Base-by-base conservation (phyloP, 208 protist genomes). In the Wallacemonas sp. region DNA sequence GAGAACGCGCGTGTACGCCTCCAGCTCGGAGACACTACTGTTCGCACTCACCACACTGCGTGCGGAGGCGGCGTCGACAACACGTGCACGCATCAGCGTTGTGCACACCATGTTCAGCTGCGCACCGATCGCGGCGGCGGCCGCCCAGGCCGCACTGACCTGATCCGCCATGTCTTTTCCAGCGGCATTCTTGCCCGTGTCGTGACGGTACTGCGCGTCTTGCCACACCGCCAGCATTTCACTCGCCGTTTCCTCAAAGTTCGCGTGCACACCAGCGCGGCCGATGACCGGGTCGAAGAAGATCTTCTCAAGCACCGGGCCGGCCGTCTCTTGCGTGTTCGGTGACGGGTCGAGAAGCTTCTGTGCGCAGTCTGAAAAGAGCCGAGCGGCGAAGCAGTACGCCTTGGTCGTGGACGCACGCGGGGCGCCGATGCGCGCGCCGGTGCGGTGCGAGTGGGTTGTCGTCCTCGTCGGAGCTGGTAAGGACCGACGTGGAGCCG, bases 221-320 rank as follows among this genome's bases (percentile, higher is more conserved):
- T 63, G 22, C 86, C 86, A 93, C 33, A 83, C 78, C 1, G 67
- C 46, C 22, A 84, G 63, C 76, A 93, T 78, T 66, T 90, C 78
- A 3, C 71, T 62, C 12, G 82, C 66, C 3, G 70, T 77, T 5
- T 26, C 53, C 6, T 57, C 19, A 59, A 85, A 87, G 52, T 81
- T 44, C 12, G 64, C 68, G 48, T 52, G 15, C 21, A 76, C 70
- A 55, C 68, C 85, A 34, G 70, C 66, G 50, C 63, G 45, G 3
- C 68, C 82, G 10, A 79, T 81, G 1, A 76, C 73, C 1, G 44
- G 21, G 39, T 38, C 44, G 13, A 53, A 34, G 32, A 67, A 44
- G 21, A 36, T 48, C 15, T 38, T 10, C 8, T 78, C 82, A 65
- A 89, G 89, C 32, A 86, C 24, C 26, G 24, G 46, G 15, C 33